Evolutionary conservation across 108 stramenopile genomes (phyloP).

Genomic region (Cyclotella atomus): DNA sequence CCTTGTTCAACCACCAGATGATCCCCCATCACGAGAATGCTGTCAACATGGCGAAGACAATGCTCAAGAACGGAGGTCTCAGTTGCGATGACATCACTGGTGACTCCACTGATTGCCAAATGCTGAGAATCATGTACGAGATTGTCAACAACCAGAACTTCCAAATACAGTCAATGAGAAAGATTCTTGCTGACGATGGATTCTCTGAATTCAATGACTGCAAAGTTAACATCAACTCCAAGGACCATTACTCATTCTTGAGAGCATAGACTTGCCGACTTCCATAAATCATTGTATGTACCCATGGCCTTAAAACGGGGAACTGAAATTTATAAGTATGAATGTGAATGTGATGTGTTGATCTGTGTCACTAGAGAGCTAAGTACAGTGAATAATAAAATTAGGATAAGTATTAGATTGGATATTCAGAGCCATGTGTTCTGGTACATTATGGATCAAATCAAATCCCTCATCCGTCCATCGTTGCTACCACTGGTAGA

Average conservation of each 20-base stretch:
- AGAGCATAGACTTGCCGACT: background rate
- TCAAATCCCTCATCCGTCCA: too few species aligned
- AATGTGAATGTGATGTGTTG: too few species aligned
- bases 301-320: too few species aligned
- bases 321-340: too few species aligned
- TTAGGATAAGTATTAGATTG: too few species aligned
- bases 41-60: slow-evolving; percentile 92
- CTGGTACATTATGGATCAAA: too few species aligned
- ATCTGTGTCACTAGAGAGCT: too few species aligned
- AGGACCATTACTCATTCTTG: background rate
- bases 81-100: slow-evolving; percentile 45
- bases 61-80: slow-evolving; percentile 51
- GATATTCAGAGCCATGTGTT: too few species aligned
- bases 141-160: slow-evolving; percentile 82
- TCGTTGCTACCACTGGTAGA: too few species aligned
- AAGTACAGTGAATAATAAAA: too few species aligned
- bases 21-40: slow-evolving; percentile 95
- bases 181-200: slow-evolving; percentile 56
- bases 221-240: slow-evolving; percentile 26
- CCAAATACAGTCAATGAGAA: slow-evolving; percentile 84
- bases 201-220: slow-evolving; percentile 56
- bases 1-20: slow-evolving; percentile 88
- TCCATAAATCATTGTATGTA: too few species aligned
- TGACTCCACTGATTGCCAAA: slow-evolving; percentile 48
- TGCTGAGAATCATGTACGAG: slow-evolving; percentile 58